Evolutionary conservation across 2,329 filamentous ascomycete genomes (phyloP), one percentile per base, ranked within the genome.

Genomic region (Coniella lustricola): DNA sequence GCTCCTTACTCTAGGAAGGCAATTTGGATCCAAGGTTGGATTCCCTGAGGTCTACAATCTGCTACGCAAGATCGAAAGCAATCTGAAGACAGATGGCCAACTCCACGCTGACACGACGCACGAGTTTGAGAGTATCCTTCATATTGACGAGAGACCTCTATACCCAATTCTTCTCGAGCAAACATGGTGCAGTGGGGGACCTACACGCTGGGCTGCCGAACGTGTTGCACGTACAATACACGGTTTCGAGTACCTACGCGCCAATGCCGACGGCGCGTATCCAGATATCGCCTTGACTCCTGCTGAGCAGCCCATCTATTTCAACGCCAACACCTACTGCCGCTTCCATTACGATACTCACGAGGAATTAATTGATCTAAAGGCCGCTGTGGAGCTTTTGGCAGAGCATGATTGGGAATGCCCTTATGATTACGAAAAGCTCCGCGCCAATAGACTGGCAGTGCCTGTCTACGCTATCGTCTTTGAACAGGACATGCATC

Each of bases 301-400:
- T 7, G 10, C 33, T 32, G 7, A 59, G 57, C 57, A 64, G 4
- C 74, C 76, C 1, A 66, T 85, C 32, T 80, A 73, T 58, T 87
- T 88, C 64, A 84, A 82, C 0, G 84, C 84, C 32, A 84, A 88
- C 61, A 87, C 86, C 82, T 72, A 86, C 33, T 85, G 74, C 59
- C 75, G 76, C 2, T 81, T 79, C 64, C 81, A 85, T 73, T 81
- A 86, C 54, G 71, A 79, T 10, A 73, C 76, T 43, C 85, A 82
- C 55, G 65, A 72, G 2, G 82, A 85, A 59, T 72, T 87, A 13
- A 65, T 65, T 12, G 69, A 76, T 43, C 63, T 87, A 10, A 70
- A 71, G 51, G 66, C 72, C 5, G 76, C 75, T 0, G 82, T 81
- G 0, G 67, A 84, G 3, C 65, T 75, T 17, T 66, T 87, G 16